These are phyloP conservation scores for Acanthamoeba triangularis DNA, from an alignment of 208 protist species.

Conservation along the genomic window DNA sequence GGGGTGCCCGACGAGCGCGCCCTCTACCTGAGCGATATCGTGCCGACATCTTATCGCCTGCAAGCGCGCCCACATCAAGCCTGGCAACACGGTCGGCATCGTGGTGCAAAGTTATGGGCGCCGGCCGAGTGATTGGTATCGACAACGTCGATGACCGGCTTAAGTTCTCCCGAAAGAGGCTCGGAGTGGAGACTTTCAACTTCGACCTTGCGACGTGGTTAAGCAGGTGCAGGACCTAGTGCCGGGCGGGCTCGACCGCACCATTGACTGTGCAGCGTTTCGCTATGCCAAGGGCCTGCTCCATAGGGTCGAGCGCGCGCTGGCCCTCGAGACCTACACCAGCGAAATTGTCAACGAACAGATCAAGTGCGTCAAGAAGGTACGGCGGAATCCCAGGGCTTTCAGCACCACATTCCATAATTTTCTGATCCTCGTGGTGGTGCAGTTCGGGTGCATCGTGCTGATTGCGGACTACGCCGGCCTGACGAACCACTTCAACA, in stretches of 20 bases:
- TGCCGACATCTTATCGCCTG: conserved; percentile 71
- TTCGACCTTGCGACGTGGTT: conserved; percentile 75
- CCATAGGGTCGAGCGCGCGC: conserved; percentile 77
- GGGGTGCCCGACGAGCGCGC: conserved; percentile 78
- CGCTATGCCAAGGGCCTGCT: conserved; percentile 77
- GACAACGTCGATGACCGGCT: conserved; percentile 81
- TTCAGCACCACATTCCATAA: neutral
- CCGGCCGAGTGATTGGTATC: conserved; percentile 78
- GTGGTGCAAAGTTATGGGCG: conserved; percentile 78
- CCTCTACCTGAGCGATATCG: conserved; percentile 81
- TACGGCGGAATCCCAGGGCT: neutral
- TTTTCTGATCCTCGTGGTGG: neutral
- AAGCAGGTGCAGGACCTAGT: conserved; percentile 42
- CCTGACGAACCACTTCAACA: conserved; percentile 84
- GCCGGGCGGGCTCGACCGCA: conserved; percentile 79
- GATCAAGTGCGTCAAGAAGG: conserved; percentile 80
- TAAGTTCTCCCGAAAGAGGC: conserved; percentile 38
- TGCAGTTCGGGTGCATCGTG: conserved; percentile 69
- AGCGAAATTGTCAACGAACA: conserved; percentile 78
- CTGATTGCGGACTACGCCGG: conserved; percentile 83
- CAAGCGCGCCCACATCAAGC: conserved; percentile 74
- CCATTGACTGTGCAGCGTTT: conserved; percentile 83
- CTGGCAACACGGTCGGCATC: conserved; percentile 75
- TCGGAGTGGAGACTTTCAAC: conserved; percentile 77
- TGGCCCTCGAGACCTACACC: conserved; percentile 82